Evolutionary conservation across 2,329 filamentous ascomycete species (phyloP).

Genomic region (Pseudocercospora vitis): DNA sequence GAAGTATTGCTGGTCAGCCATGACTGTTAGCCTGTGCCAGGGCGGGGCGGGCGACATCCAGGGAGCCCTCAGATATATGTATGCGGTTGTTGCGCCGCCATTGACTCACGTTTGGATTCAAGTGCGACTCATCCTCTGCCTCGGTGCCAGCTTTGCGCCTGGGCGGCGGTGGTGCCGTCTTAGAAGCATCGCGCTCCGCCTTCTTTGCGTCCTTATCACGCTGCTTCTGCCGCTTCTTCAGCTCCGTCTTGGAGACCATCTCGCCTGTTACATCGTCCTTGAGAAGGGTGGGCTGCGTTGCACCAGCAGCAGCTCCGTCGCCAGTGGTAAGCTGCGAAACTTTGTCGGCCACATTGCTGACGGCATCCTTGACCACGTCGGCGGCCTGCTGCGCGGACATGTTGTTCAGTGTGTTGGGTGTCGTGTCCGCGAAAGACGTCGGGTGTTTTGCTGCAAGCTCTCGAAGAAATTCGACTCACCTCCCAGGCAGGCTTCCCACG

Average conservation of each 20-base stretch:
- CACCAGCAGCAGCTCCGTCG: constrained; percentile 28
- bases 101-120: constrained; percentile 67
- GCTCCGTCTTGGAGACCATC: constrained; percentile 57
- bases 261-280: constrained; percentile 94
- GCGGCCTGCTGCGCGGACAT: constrained; percentile 40
- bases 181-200: constrained; percentile 75
- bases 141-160: constrained; percentile 61
- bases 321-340: constrained; percentile 38
- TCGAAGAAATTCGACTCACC: background rate
- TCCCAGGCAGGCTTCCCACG: background rate
- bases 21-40: constrained; percentile 21
- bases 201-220: constrained; percentile 85
- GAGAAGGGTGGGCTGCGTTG: constrained; percentile 58
- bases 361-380: constrained; percentile 40
- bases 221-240: constrained; percentile 95
- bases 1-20: constrained; percentile 72
- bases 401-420: no score
- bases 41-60: no score
- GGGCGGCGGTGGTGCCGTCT: constrained; percentile 57
- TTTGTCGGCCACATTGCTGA: constrained; percentile 37
- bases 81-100: background rate
- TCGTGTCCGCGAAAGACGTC: background rate
- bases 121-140: constrained; percentile 67
- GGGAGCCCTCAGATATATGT: background rate
- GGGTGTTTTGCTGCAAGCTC: background rate